Conservation (phyloP, 768 basidiomycete species). For the Boletus insuetus region DNA sequence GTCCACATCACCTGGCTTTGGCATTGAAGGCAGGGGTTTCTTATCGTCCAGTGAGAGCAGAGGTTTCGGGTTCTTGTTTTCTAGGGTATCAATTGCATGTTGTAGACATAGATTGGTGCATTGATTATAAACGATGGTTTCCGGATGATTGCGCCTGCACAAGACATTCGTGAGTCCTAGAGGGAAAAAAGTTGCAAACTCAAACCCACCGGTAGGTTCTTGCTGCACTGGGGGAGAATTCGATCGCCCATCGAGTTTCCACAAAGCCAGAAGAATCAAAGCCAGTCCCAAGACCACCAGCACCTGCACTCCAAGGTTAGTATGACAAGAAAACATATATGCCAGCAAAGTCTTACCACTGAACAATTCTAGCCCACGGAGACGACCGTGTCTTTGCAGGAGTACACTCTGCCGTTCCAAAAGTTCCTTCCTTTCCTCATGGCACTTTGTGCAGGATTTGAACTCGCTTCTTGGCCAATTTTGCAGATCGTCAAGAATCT, state of each 20-base stretch:
- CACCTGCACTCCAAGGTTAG: constrained; percentile 43
- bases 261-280: constrained; percentile 60
- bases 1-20: constrained; percentile 57
- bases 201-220: constrained; percentile 54
- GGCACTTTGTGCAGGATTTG: constrained; percentile 41
- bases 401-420: constrained; percentile 32
- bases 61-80: constrained; percentile 39
- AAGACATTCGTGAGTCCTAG: background rate
- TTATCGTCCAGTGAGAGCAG: constrained; percentile 43
- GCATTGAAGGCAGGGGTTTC: constrained; percentile 45
- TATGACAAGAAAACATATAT: background rate
- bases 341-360: constrained; percentile 43
- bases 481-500: constrained; percentile 20
- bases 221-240: constrained; percentile 62
- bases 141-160: constrained; percentile 60
- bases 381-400: constrained; percentile 37
- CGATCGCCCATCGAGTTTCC: constrained; percentile 66
- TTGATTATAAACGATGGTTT: constrained; percentile 60
- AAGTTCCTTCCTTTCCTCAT: constrained; percentile 28
- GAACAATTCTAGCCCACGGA: constrained; percentile 67
- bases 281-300: constrained; percentile 72
- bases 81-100: constrained; percentile 49
- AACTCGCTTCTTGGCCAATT: constrained; percentile 32
- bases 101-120: constrained; percentile 59
- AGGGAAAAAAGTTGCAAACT: background rate